phyloP scores from a whole-genome alignment of 495 filamentous ascomycete species.

The Jackrogersella multiformis region DNA sequence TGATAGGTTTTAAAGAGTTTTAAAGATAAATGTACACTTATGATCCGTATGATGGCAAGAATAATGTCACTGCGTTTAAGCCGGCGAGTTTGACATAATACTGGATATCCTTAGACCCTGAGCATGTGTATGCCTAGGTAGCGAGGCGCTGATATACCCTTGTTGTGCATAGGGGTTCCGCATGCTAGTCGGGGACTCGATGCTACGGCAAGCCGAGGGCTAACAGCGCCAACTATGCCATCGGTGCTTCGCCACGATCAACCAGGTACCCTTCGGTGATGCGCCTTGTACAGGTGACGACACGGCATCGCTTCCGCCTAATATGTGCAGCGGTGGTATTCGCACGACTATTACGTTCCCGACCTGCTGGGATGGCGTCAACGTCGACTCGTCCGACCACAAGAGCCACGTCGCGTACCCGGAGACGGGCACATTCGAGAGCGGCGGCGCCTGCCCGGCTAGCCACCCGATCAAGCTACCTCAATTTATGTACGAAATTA shows the following conservation, averaged over 20 bases:
- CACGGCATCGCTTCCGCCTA: slow-evolving; percentile 43
- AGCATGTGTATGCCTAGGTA: background rate
- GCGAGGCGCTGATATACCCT: background rate
- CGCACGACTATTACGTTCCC: slow-evolving; percentile 54
- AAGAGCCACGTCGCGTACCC: slow-evolving; percentile 51
- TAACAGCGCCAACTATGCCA: slow-evolving; percentile 51
- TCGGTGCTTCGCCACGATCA: slow-evolving; percentile 47
- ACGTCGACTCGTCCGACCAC: slow-evolving; percentile 53
- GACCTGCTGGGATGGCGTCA: slow-evolving; percentile 54
- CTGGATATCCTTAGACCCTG: background rate
- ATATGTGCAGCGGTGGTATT: slow-evolving; percentile 49
- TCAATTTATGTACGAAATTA: slow-evolving; percentile 51
- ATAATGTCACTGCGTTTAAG: slow-evolving; percentile 56
- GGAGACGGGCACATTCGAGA: slow-evolving; percentile 44
- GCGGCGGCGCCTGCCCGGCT: slow-evolving; percentile 46
- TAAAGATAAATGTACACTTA: too few species aligned
- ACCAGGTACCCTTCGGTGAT: slow-evolving; percentile 49
- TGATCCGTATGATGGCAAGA: slow-evolving; percentile 51
- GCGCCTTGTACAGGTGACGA: slow-evolving; percentile 49
- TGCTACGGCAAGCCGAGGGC: slow-evolving; percentile 53
- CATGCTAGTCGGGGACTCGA: slow-evolving; percentile 75
- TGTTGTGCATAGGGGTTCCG: slow-evolving; percentile 63
- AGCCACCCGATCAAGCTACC: slow-evolving; percentile 49
- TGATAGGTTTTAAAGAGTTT: too few species aligned
- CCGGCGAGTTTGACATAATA: slow-evolving; percentile 40